Conservation (phyloP, 495 filamentous ascomycete species). For the Aspergillus bertholletiae region DNA sequence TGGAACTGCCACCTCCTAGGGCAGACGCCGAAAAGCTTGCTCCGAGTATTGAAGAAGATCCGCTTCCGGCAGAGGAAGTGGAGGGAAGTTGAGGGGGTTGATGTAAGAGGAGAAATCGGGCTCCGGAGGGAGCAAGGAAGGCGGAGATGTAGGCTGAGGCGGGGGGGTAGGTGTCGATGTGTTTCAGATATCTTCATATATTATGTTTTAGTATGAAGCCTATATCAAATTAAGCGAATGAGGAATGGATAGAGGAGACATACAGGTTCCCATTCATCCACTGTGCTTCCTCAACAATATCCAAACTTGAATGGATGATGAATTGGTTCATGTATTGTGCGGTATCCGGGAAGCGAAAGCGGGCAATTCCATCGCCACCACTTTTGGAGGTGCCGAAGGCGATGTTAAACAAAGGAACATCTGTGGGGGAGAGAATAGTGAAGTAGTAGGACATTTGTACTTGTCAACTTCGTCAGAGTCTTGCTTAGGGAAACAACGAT, state of each 20-base stretch:
- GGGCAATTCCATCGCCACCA: conserved; percentile 85
- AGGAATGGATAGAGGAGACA: conserved; percentile 6
- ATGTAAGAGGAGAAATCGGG: conserved; percentile 84
- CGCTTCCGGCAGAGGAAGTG: conserved; percentile 19
- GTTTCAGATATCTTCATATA: conserved; percentile 78
- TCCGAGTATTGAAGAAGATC: conserved; percentile 20
- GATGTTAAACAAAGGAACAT: conserved; percentile 92
- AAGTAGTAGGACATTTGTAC: conserved; percentile 91
- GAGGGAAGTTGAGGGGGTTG: conserved; percentile 56
- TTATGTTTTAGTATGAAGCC: background rate
- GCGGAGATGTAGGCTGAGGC: conserved; percentile 80
- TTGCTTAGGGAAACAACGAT: background rate
- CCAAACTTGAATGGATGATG: conserved; percentile 86
- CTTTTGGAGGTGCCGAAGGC: conserved; percentile 94
- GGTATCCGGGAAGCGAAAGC: conserved; percentile 72
- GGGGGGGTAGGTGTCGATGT: conserved; percentile 83
- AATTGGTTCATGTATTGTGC: conserved; percentile 95
- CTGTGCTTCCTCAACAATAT: conserved; percentile 93
- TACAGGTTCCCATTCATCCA: conserved; percentile 82
- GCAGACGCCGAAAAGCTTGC: conserved; percentile 24
- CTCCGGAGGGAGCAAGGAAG: conserved; percentile 73
- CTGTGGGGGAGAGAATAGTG: conserved; percentile 86
- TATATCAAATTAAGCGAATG: background rate
- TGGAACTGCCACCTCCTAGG: conserved; percentile 25
- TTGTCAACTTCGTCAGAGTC: background rate